Evolutionary conservation across 208 protist species (phyloP).

Genomic region (Vickermania ingenoplastis): DNA sequence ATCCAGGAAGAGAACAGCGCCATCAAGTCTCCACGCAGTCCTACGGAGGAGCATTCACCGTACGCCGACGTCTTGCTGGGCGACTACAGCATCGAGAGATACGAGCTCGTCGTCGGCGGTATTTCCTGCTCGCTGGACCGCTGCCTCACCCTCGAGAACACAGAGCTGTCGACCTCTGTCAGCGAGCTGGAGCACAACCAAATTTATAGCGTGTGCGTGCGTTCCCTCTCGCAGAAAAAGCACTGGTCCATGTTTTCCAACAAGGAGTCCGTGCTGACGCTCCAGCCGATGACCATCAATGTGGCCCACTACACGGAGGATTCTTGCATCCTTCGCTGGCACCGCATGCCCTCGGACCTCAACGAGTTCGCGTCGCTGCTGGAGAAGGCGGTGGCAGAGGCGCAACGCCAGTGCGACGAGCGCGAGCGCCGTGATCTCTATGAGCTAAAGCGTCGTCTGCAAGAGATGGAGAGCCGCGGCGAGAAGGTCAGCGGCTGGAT

Average conservation of each 20-base stretch:
- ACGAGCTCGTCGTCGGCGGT: constrained; percentile 67
- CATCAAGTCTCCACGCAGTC: neutral
- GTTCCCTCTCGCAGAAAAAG: constrained; percentile 62
- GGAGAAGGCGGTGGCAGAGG: constrained; percentile 24
- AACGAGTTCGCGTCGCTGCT: constrained; percentile 42
- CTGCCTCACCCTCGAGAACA: constrained; percentile 36
- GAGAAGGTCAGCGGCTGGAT: constrained; percentile 28
- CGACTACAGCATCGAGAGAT: constrained; percentile 66
- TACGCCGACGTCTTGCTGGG: constrained; percentile 43
- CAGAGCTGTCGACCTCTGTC: constrained; percentile 39
- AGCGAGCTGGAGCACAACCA: constrained; percentile 59
- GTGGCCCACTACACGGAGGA: constrained; percentile 68
- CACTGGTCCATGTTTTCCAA: constrained; percentile 81
- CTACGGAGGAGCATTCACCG: constrained; percentile 2
- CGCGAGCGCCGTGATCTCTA: constrained; percentile 71
- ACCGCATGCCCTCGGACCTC: constrained; percentile 32
- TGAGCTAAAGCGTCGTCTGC: constrained; percentile 68
- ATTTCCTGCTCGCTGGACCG: constrained; percentile 42
- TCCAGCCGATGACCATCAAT: constrained; percentile 40
- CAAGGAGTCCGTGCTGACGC: constrained; percentile 72
- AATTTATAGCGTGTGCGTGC: constrained; percentile 75
- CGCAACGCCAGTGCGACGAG: constrained; percentile 63
- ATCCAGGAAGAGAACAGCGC: constrained; percentile 7
- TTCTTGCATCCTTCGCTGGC: constrained; percentile 56
- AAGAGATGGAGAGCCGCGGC: constrained; percentile 59